Base-by-base conservation (phyloP, 495 filamentous ascomycete genomes). In the Tuber umbilicatum region DNA sequence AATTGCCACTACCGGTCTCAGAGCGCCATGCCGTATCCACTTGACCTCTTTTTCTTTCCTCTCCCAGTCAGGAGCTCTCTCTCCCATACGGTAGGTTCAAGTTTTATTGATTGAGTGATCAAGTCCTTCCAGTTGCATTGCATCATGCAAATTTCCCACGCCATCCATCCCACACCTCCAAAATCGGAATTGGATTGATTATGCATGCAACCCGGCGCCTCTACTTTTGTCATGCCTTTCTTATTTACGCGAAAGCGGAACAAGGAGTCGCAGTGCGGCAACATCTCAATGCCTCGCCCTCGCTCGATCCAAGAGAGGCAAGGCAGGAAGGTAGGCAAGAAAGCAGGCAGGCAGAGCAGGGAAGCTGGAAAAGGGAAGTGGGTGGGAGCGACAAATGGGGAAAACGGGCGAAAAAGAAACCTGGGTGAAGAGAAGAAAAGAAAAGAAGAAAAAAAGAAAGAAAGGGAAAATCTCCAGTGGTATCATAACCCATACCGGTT, bases 161-260 rank as follows among this genome's bases (percentile, higher is more conserved):
- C 55, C 55, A 64, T 64, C 55, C 55, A 64, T 64, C 55, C 55
- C 55, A 31, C 55, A n/a, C 55, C 55, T 23, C 17, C 55, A n/a
- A 31, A 64, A 64, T 64, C 73, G 76, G 72, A 73, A 71, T 42
- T 60, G 69, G 69, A 67, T 73, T 74, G 5, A 43, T 78, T 79
- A 79, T 79, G 77, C 77, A 79, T 79, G 77, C 77, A 79, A 79
- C 77, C 70, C 76, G 76, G 77, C 77, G 77, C 77, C 77, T 79
- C 75, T 69, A 73, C 75, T 78, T 78, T 78, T 78, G 75, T 79
- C 77, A 79, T 79, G 77, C 75, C 75, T 78, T 73, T 77, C 73
- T 77, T 41, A 71, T 68, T 47, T 73, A 77, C 74, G 72, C 72
- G 71, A 43, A 79, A 78, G 72, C 73, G 70, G 75, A 64, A 31